Evolutionary conservation across 192 early-diverging fungal species (phyloP).

Genomic region (Anaeromyces robustus): DNA sequence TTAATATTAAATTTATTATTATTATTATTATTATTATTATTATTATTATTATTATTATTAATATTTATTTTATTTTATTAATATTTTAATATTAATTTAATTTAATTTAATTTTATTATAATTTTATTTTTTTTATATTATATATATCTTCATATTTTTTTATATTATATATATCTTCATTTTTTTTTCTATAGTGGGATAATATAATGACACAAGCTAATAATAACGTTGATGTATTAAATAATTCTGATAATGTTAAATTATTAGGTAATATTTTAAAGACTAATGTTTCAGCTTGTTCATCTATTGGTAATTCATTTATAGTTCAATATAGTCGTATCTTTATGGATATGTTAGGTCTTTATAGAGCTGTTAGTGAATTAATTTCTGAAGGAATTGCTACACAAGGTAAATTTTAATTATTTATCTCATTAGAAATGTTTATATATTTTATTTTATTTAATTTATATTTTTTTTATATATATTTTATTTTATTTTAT

Average conservation of each 20-base stretch:
- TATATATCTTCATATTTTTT: background rate
- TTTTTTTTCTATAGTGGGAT: conserved; percentile 50
- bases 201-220: conserved; percentile 53
- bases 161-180: background rate
- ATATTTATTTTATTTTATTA: too few species aligned
- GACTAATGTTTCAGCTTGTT: conserved; percentile 85
- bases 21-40: too few species aligned
- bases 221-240: conserved; percentile 47
- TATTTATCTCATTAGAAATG: too few species aligned
- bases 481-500: background rate
- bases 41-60: too few species aligned
- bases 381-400: conserved; percentile 67
- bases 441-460: background rate
- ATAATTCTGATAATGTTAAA: conserved; percentile 72
- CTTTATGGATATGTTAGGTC: conserved; percentile 75
- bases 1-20: too few species aligned
- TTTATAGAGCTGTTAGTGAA: conserved; percentile 79
- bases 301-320: conserved; percentile 74
- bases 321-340: conserved; percentile 76
- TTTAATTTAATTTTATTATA: background rate
- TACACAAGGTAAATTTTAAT: conserved; percentile 27
- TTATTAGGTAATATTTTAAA: conserved; percentile 84
- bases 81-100: background rate
- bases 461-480: background rate
- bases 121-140: background rate